Conservation (phyloP, 768 basidiomycete genomes). For the Dacryopinax primogenitus region DNA sequence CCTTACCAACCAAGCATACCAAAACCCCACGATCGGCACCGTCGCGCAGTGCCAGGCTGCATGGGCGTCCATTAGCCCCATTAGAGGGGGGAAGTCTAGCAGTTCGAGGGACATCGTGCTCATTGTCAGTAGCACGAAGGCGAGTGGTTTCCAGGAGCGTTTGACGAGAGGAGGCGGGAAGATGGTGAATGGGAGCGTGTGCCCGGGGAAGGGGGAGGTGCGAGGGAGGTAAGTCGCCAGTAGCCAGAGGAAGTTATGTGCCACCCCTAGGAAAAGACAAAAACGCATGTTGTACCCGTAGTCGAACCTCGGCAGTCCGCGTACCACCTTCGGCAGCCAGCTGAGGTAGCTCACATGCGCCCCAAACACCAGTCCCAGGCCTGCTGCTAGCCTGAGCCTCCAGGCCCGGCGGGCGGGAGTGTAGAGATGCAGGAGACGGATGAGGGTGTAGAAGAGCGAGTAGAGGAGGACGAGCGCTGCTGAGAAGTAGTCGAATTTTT, state of each 20-base stretch:
- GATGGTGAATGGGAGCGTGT: slow-evolving; percentile 33
- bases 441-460: slow-evolving; percentile 61
- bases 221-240: slow-evolving; percentile 40
- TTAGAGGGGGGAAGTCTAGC: slow-evolving; percentile 77
- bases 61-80: slow-evolving; percentile 75
- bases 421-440: slow-evolving; percentile 70
- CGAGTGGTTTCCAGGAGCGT: slow-evolving; percentile 35
- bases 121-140: slow-evolving; percentile 55
- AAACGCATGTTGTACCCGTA: slow-evolving; percentile 88
- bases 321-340: slow-evolving; percentile 34
- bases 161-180: slow-evolving; percentile 45
- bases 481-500: slow-evolving; percentile 90
- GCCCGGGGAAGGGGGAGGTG: slow-evolving; percentile 39
- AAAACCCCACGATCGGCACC: slow-evolving; percentile 55
- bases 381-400: background rate
- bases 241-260: slow-evolving; percentile 74
- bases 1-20: slow-evolving; percentile 74
- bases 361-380: slow-evolving; percentile 32
- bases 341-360: slow-evolving; percentile 69
- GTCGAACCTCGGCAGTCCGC: slow-evolving; percentile 46
- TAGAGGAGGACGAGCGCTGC: slow-evolving; percentile 75
- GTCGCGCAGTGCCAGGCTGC: slow-evolving; percentile 87
- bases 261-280: slow-evolving; percentile 60
- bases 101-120: slow-evolving; percentile 69
- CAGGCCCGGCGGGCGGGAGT: slow-evolving; percentile 22